phyloP scores from a whole-genome alignment of 192 early-diverging fungal species.

The Chytriomyces confervae region DNA sequence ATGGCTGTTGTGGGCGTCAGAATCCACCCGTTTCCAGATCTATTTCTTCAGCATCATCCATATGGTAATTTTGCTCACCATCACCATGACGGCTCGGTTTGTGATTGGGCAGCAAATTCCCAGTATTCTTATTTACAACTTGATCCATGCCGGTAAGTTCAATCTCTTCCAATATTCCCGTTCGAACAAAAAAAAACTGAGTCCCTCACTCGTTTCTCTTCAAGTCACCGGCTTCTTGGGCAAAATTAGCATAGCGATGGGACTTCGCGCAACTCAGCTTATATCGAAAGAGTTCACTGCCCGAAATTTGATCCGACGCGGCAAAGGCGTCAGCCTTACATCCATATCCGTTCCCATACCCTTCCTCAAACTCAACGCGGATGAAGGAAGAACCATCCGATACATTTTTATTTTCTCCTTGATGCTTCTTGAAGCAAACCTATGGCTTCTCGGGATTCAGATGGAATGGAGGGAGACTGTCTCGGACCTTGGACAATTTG shows the following conservation, averaged over 20 bases:
- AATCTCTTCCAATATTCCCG: background rate
- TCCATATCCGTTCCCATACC: background rate
- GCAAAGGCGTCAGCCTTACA: background rate
- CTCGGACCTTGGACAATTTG: background rate
- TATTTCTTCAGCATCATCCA: background rate
- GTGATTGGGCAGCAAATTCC: background rate
- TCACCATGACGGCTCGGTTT: background rate
- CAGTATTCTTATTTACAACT: background rate
- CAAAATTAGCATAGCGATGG: background rate
- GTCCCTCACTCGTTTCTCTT: background rate
- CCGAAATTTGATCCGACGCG: background rate
- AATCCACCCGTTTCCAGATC: background rate
- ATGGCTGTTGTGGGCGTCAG: background rate
- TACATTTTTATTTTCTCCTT: background rate
- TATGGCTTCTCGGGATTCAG: background rate
- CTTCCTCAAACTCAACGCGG: background rate
- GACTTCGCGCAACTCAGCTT: background rate
- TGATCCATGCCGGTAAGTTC: background rate
- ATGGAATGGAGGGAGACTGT: background rate
- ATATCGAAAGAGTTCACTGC: background rate
- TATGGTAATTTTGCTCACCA: background rate
- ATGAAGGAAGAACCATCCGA: background rate
- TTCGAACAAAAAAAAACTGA: background rate
- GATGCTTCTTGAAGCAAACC: background rate
- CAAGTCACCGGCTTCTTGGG: background rate